Base-by-base conservation (phyloP, 2,329 filamentous ascomycete species). In the Fusarium sarcochroum region DNA sequence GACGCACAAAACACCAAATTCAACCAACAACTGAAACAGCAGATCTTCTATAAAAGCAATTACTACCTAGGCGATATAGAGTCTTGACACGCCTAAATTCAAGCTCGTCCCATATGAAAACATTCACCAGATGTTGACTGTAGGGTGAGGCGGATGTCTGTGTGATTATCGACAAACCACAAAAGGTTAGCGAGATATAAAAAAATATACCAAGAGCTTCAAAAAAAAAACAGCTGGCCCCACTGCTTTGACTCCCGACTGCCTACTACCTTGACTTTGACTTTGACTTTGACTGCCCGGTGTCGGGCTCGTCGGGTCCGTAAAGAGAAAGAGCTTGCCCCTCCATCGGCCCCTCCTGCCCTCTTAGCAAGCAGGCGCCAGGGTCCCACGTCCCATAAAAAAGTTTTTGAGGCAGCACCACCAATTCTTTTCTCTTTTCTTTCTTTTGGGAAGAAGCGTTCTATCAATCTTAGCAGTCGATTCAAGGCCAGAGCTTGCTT, bases 401-500 rank as follows among this genome's bases (percentile, higher is more conserved):
- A 82, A 83, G 76, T 78, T 79, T 80, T 74, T 63, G 68, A 70
- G 53, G 71, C 71, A 71, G 72, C 68, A 71, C 73, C 62, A 73
- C 70, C 71, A 61, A 72, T 71, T 68, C 65, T 77, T 80, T 78
- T 76, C 73, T 81, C 79, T 76, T 77, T 81, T 82, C 69, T 79
- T 82, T 84, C 79, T 80, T 82, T 81, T 80, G 84, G 84, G 84
- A 85, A 85, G 84, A 85, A 84, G 82, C 83, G 78, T 79, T 75
- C 68, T 76, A 80, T 79, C 80, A 79, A 79, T 76, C 72, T 75
- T 71, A 74, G 71, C 75, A 79, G 74, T 77, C 76, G 74, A 75
- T 77, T 74, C 62, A 64, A 75, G 68, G 66, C 65, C 68, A 73
- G 37, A 70, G 72, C 70, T 75, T 71, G 72, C 72, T 70, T 59